Evolutionary conservation across 495 filamentous ascomycete species (phyloP).

Genomic region (Sphaerosporella brunnea): DNA sequence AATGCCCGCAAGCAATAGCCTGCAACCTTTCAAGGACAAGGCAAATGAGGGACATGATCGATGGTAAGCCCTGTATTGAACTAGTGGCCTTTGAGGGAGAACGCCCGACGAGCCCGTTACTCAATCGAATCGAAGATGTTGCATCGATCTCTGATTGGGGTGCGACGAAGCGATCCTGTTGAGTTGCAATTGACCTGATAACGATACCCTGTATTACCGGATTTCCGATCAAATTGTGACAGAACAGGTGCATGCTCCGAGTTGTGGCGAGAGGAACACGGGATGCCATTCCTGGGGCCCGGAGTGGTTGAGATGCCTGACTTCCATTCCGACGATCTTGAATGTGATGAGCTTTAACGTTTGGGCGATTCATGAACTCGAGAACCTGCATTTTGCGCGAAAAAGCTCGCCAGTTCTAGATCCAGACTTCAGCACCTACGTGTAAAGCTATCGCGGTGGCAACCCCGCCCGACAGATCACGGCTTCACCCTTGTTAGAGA

Average conservation of each 20-base stretch:
- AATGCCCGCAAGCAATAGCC: background rate
- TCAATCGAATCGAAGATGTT: constrained; percentile 4
- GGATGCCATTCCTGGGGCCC: background rate
- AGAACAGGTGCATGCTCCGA: too few relatives aligned
- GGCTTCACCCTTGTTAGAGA: background rate
- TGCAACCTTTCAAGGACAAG: background rate
- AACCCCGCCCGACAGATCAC: background rate
- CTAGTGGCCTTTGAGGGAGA: too few relatives aligned
- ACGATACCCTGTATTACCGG: too few relatives aligned
- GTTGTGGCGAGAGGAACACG: background rate
- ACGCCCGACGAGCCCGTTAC: too few relatives aligned
- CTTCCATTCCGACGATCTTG: constrained; percentile 2
- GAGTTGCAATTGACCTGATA: too few relatives aligned
- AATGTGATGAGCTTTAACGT: background rate
- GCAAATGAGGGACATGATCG: too few relatives aligned
- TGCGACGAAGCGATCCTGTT: too few relatives aligned
- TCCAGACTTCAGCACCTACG: constrained; percentile 1
- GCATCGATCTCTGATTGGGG: constrained; percentile 1
- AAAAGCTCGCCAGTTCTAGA: constrained; percentile 1
- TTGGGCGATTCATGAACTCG: background rate
- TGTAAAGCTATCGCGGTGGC: constrained; percentile 2
- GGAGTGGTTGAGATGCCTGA: constrained; percentile 1
- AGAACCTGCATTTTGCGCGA: background rate
- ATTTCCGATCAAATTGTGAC: too few relatives aligned
- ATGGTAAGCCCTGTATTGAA: too few relatives aligned